Evolutionary conservation across 352 stramenopile species (phyloP).

Genomic region (Pythium myriotylum): DNA sequence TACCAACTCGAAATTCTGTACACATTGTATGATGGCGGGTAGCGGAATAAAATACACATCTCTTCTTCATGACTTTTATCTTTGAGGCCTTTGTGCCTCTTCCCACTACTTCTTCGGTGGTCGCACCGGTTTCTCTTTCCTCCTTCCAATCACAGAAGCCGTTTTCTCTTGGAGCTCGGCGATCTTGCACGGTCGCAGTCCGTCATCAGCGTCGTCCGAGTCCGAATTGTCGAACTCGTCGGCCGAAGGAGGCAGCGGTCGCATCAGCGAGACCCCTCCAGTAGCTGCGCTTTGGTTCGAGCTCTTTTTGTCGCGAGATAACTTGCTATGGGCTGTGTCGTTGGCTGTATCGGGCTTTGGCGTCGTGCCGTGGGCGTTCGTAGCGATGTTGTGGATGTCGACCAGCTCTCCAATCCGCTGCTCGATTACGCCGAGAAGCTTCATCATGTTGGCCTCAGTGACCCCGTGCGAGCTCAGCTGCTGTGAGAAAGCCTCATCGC

Average conservation of each 20-base stretch:
- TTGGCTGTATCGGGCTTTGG: slow-evolving; percentile 27
- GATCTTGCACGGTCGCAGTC: slow-evolving; percentile 70
- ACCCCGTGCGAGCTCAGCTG: slow-evolving; percentile 70
- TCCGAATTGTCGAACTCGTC: slow-evolving; percentile 82
- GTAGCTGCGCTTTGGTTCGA: neutral
- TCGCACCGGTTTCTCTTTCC: slow-evolving; percentile 67
- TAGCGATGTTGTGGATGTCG: slow-evolving; percentile 86
- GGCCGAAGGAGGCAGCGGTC: slow-evolving; percentile 54
- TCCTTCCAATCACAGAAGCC: slow-evolving; percentile 52
- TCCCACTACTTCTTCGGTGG: slow-evolving; percentile 27
- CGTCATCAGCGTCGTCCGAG: slow-evolving; percentile 71
- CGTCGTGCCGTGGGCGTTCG: slow-evolving; percentile 42
- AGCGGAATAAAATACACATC: slow-evolving; percentile 3
- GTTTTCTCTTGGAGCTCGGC: slow-evolving; percentile 83
- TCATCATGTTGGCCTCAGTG: slow-evolving; percentile 81
- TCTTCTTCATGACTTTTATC: neutral
- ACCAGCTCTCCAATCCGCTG: slow-evolving; percentile 85
- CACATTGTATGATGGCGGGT: slow-evolving; percentile 6
- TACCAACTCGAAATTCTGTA: neutral
- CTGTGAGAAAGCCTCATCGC: slow-evolving; percentile 72
- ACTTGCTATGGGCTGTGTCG: slow-evolving; percentile 34
- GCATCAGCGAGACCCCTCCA: slow-evolving; percentile 35
- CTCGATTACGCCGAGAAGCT: slow-evolving; percentile 83
- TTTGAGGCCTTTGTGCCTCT: neutral
- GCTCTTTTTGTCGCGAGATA: slow-evolving; percentile 32